A percentile compares a stretch with the other conserved stretches of the same genome.
These are phyloP conservation scores for Pseudocercospora macadamiae DNA, from an alignment of 2,329 filamentous ascomycete genomes.

Conservation along the genomic window DNA sequence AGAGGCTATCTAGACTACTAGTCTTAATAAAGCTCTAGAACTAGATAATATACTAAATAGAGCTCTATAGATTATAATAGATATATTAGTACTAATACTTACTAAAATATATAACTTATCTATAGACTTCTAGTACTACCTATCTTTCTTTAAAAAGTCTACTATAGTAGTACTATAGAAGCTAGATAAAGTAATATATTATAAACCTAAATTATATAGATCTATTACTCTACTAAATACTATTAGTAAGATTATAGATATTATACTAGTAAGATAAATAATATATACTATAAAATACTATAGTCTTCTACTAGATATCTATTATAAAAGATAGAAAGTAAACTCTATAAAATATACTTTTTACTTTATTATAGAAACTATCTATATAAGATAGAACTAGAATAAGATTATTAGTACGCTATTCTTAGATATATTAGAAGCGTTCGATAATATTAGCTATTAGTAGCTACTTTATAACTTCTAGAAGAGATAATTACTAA, in stretches of 20 bases:
- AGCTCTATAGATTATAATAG: neutral
- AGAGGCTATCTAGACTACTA: neutral
- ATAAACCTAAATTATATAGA: neutral
- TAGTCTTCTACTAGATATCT: neutral
- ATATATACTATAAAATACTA: neutral
- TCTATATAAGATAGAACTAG: neutral
- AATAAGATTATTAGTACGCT: neutral
- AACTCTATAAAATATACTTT: neutral
- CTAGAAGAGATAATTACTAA: neutral
- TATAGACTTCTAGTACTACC: neutral
- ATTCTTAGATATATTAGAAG: neutral
- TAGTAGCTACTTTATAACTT: neutral
- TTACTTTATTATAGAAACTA: neutral
- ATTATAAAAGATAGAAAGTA: neutral
- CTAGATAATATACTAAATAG: neutral
- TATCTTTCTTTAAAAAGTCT: neutral
- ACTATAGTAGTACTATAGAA: neutral
- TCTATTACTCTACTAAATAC: neutral
- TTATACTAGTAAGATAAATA: neutral
- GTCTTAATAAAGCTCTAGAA: neutral
- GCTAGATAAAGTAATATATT: neutral
- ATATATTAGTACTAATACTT: neutral
- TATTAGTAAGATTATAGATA: neutral
- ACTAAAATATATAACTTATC: neutral
- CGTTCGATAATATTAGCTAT: neutral